Percentiles rank a stretch among this genome's conserved stretches.
Evolutionary conservation across 192 early-diverging fungal species (phyloP).

Genomic region (Backusella liffmaniae): DNA sequence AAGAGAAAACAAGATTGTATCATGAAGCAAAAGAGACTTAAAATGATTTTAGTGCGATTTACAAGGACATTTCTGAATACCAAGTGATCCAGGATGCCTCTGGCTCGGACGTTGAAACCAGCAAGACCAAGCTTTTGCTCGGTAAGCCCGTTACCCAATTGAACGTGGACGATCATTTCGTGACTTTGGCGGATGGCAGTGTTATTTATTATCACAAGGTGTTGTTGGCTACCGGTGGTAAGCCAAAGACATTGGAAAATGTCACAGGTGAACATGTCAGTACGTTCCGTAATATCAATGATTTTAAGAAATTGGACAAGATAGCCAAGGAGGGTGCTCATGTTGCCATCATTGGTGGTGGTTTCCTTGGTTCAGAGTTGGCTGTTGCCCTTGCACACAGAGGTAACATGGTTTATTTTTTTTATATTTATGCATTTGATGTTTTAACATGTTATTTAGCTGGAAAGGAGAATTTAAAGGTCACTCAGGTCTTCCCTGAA

Average conservation of each 20-base stretch:
- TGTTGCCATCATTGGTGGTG: slow-evolving; percentile 61
- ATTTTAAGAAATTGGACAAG: slow-evolving; percentile 49
- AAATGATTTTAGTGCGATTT: slow-evolving; percentile 29
- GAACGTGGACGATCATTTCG: slow-evolving; percentile 49
- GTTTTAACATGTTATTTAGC: slow-evolving; percentile 17
- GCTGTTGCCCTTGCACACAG: slow-evolving; percentile 53
- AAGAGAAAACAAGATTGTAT: not conserved
- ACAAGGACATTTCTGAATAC: slow-evolving; percentile 42
- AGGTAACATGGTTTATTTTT: slow-evolving; percentile 18
- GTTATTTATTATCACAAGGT: slow-evolving; percentile 52
- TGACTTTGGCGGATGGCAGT: slow-evolving; percentile 50
- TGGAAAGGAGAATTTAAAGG: slow-evolving; percentile 41
- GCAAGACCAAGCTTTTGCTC: slow-evolving; percentile 46
- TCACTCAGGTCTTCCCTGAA: slow-evolving; percentile 65
- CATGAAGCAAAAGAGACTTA: not conserved
- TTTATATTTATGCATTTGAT: not conserved
- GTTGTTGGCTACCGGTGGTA: slow-evolving; percentile 61
- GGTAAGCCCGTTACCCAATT: slow-evolving; percentile 46
- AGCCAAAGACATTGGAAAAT: slow-evolving; percentile 48
- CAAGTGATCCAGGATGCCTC: slow-evolving; percentile 40
- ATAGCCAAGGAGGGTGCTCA: slow-evolving; percentile 41
- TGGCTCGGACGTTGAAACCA: slow-evolving; percentile 38
- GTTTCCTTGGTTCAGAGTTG: slow-evolving; percentile 66
- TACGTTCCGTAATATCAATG: slow-evolving; percentile 58
- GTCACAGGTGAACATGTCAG: slow-evolving; percentile 36